phyloP scores from a whole-genome alignment of 2,329 filamentous ascomycete species.

The Fusarium sororula region DNA sequence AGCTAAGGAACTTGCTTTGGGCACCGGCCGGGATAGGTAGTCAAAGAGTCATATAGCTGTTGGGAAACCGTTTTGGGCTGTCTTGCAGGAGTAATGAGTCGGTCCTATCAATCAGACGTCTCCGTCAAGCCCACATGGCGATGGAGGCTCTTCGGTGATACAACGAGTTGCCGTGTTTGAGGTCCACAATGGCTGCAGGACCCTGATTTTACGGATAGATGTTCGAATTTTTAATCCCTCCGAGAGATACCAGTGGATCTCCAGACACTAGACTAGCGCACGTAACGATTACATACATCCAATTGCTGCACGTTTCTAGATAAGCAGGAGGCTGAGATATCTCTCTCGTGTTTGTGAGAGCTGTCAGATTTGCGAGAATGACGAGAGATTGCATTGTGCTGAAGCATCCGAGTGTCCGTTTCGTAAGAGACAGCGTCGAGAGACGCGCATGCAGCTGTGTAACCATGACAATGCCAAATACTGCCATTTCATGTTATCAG shows the following conservation, averaged over 20 bases:
- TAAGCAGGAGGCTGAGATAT: conserved; percentile 18
- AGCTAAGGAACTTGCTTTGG: conserved; percentile 20
- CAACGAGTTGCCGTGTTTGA: conserved; percentile 21
- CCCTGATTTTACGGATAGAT: conserved; percentile 28
- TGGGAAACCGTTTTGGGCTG: conserved; percentile 16
- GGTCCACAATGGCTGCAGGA: conserved; percentile 34
- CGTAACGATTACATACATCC: conserved; percentile 37
- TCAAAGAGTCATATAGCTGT: conserved; percentile 34
- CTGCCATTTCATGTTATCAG: neutral
- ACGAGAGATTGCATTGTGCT: neutral
- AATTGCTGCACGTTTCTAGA: conserved; percentile 27
- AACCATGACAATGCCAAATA: neutral
- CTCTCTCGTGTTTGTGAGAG: neutral
- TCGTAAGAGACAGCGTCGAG: neutral
- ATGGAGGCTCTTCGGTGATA: conserved; percentile 43
- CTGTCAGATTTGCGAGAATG: conserved; percentile 4
- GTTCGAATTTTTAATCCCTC: conserved; percentile 3
- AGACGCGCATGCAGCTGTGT: neutral
- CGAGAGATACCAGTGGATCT: conserved; percentile 27
- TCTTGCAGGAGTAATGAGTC: conserved; percentile 23
- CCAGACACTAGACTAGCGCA: conserved; percentile 33
- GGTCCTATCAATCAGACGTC: conserved; percentile 33
- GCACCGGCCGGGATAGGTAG: conserved; percentile 23
- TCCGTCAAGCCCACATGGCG: conserved; percentile 38
- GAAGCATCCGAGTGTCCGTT: neutral